Percentiles rank a stretch among this genome's conserved stretches.
These are phyloP conservation scores for Fraxinus xanthoxyloides DNA, from an alignment of 305 asterid genomes.

Conservation along the genomic window DNA sequence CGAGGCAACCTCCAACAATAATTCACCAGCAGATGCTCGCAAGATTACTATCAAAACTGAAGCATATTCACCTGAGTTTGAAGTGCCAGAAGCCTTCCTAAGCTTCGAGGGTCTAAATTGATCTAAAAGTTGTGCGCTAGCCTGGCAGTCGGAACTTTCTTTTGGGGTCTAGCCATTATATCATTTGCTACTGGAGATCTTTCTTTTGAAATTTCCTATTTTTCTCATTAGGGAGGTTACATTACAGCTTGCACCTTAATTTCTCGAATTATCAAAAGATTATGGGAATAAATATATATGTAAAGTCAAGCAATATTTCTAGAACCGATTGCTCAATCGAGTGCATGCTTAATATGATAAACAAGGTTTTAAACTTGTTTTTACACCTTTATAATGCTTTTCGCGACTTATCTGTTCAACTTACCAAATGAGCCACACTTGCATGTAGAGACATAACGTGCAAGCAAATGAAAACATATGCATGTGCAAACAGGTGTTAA, in stretches of 20 bases:
- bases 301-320: background rate
- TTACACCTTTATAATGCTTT: background rate
- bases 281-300: background rate
- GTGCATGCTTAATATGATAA: background rate
- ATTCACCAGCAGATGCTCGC: background rate
- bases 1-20: background rate
- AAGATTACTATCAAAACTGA: slow-evolving; percentile 18
- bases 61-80: slow-evolving; percentile 22
- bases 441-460: background rate
- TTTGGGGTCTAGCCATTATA: background rate
- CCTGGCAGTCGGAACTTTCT: background rate
- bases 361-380: background rate
- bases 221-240: background rate
- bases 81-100: slow-evolving; percentile 10
- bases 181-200: background rate
- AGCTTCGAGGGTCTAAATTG: slow-evolving; percentile 15
- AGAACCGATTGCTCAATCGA: background rate
- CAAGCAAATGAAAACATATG: background rate
- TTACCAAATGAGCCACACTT: background rate
- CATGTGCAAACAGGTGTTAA: background rate
- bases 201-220: background rate
- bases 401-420: background rate
- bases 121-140: background rate
- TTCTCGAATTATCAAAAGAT: background rate
- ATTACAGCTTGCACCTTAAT: background rate